phyloP scores from a whole-genome alignment of 192 early-diverging fungal genomes.

The Dispira simplex region DNA sequence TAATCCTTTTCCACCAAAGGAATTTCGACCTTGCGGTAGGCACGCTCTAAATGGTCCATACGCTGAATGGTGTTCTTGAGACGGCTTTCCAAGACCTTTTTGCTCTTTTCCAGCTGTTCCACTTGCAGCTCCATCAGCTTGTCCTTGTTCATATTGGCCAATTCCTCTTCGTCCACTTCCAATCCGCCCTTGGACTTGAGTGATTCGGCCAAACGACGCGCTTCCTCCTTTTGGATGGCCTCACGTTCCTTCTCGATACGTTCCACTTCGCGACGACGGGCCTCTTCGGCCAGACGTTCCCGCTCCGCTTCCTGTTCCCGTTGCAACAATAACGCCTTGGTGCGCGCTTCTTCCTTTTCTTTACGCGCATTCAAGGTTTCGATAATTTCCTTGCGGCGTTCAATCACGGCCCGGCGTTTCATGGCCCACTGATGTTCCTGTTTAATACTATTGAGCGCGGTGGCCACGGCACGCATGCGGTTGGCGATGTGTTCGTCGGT shows the following conservation, averaged over 20 bases:
- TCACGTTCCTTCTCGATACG: slow-evolving; percentile 57
- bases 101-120: slow-evolving; percentile 82
- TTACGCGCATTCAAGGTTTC: slow-evolving; percentile 56
- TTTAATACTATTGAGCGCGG: slow-evolving; percentile 54
- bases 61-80: slow-evolving; percentile 59
- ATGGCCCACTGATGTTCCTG: slow-evolving; percentile 68
- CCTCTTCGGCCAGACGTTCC: slow-evolving; percentile 71
- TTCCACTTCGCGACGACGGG: slow-evolving; percentile 65
- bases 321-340: slow-evolving; percentile 48
- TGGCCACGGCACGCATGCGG: slow-evolving; percentile 47
- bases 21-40: slow-evolving; percentile 80
- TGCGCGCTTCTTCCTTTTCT: slow-evolving; percentile 74
- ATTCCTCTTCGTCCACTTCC: slow-evolving; percentile 45
- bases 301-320: slow-evolving; percentile 73
- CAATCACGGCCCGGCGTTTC: slow-evolving; percentile 74
- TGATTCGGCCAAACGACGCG: slow-evolving; percentile 68
- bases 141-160: slow-evolving; percentile 68
- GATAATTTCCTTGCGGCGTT: slow-evolving; percentile 62
- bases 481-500: slow-evolving; percentile 45
- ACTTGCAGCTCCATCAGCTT: slow-evolving; percentile 71
- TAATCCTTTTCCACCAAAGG: slow-evolving; percentile 84
- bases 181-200: slow-evolving; percentile 49
- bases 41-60: slow-evolving; percentile 86
- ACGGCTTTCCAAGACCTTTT: slow-evolving; percentile 61
- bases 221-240: slow-evolving; percentile 69